Conservation (phyloP, 495 filamentous ascomycete genomes). For the Penicillium macrosclerotiorum region DNA sequence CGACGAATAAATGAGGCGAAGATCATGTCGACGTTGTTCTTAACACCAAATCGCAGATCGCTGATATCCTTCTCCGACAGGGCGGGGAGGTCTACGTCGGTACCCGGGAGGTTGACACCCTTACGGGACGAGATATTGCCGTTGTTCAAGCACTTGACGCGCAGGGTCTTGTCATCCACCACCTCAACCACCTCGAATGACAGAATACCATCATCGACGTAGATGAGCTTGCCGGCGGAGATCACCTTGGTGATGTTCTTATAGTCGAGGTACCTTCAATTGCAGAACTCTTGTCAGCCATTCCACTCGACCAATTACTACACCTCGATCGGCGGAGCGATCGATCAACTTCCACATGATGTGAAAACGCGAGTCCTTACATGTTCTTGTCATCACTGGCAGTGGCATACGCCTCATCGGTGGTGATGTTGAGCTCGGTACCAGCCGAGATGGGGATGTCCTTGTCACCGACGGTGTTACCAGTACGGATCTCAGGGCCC, state of each 20-base stretch:
- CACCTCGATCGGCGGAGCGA: neutral
- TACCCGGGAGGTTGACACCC: constrained; percentile 98
- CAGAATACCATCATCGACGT: constrained; percentile 96
- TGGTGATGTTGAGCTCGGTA: constrained; percentile 87
- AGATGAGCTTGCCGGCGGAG: constrained; percentile 87
- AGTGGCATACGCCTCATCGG: constrained; percentile 90
- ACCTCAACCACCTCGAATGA: constrained; percentile 91
- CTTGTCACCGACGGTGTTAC: constrained; percentile 79
- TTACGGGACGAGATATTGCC: constrained; percentile 97
- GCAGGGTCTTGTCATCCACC: constrained; percentile 82
- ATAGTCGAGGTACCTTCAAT: constrained; percentile 89
- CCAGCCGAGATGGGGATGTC: constrained; percentile 87
- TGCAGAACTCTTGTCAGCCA: constrained; percentile 15
- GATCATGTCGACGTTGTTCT: constrained; percentile 98
- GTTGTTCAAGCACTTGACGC: constrained; percentile 85
- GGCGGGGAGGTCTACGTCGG: constrained; percentile 95
- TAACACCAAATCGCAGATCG: constrained; percentile 91
- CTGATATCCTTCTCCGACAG: constrained; percentile 97
- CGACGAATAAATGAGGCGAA: constrained; percentile 98
- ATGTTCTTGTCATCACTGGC: constrained; percentile 85
- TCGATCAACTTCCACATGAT: neutral
- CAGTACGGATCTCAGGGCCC: constrained; percentile 97
- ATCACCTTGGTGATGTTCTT: constrained; percentile 99
- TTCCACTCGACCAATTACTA: neutral
- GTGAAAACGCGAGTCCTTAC: constrained; percentile 52